A percentile compares a stretch with the other conserved stretches of the same genome.
Conservation (phyloP, 768 basidiomycete species). For the Leucosporidium scottii region DNA sequence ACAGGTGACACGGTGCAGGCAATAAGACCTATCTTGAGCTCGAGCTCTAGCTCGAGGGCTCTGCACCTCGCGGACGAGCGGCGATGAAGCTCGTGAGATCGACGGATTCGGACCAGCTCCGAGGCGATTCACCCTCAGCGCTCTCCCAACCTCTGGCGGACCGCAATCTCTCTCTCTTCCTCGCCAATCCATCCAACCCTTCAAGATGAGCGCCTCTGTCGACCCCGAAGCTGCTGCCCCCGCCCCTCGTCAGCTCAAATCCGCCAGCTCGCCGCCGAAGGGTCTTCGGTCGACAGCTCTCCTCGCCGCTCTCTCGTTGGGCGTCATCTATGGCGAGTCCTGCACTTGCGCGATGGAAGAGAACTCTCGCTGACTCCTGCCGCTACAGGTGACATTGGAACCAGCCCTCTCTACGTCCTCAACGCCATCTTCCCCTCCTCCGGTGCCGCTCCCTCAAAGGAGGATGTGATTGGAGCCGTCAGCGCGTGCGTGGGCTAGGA, state of each 20-base stretch:
- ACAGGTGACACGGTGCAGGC: too few species aligned
- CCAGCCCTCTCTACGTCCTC: slow-evolving; percentile 35
- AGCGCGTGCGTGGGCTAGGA: slow-evolving; percentile 43
- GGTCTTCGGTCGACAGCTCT: not conserved
- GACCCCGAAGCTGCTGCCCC: too few species aligned
- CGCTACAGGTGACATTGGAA: slow-evolving; percentile 1
- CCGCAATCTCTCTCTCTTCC: too few species aligned
- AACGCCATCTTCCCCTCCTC: slow-evolving; percentile 57
- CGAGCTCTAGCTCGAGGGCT: too few species aligned
- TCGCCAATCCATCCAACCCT: too few species aligned
- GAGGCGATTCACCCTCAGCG: too few species aligned
- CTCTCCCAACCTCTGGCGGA: too few species aligned
- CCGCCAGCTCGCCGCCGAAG: not conserved
- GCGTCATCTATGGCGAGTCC: not conserved
- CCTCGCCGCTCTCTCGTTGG: not conserved
- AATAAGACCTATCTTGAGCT: too few species aligned
- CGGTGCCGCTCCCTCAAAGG: slow-evolving; percentile 50
- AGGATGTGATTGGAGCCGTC: slow-evolving; percentile 59
- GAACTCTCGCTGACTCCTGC: not conserved
- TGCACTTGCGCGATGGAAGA: not conserved
- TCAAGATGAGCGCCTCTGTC: too few species aligned
- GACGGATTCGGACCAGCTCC: too few species aligned
- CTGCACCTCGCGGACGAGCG: too few species aligned
- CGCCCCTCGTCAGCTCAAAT: not conserved
- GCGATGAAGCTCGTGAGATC: too few species aligned